A percentile compares a stretch with the other conserved stretches of the same genome.
Conservation (phyloP, 2,329 filamentous ascomycete genomes). For the Alternaria triticimaculans region DNA sequence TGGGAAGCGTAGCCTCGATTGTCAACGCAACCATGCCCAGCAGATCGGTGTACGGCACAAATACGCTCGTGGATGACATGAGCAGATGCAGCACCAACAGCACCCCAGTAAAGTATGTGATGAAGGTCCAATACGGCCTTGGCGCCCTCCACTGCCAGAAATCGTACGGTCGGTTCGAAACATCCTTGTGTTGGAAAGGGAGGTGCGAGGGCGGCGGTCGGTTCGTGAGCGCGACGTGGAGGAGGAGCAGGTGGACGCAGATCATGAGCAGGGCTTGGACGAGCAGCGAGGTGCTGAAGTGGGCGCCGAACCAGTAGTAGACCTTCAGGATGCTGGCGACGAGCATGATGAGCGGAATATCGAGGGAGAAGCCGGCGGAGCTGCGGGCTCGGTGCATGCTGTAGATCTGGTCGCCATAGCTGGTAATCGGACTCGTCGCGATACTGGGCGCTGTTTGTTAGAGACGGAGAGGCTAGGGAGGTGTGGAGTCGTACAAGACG, state of each 20-base stretch:
- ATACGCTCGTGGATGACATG: constrained; percentile 65
- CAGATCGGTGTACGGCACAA: constrained; percentile 68
- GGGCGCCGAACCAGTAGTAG: constrained; percentile 70
- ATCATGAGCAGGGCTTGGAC: constrained; percentile 68
- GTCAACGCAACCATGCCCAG: constrained; percentile 78
- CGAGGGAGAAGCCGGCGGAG: constrained; percentile 69
- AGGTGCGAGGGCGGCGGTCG: constrained; percentile 54
- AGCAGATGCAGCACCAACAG: constrained; percentile 72
- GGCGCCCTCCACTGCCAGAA: constrained; percentile 84
- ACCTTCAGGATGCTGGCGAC: constrained; percentile 69
- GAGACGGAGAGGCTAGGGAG: not conserved
- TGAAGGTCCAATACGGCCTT: constrained; percentile 80
- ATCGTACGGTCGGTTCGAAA: constrained; percentile 68
- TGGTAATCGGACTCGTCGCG: constrained; percentile 67
- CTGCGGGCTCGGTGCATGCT: constrained; percentile 66
- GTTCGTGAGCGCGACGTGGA: constrained; percentile 67
- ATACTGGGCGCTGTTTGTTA: constrained; percentile 53
- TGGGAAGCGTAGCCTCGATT: constrained; percentile 80
- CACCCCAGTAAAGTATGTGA: constrained; percentile 69
- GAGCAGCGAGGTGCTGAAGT: constrained; percentile 65
- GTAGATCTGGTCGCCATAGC: constrained; percentile 71
- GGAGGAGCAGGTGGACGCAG: constrained; percentile 62
- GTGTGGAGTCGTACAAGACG: constrained; percentile 39
- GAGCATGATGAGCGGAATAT: constrained; percentile 72
- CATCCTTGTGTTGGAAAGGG: constrained; percentile 66